These are phyloP conservation scores for Claviceps sorghi DNA, from an alignment of 2,329 filamentous ascomycete genomes.

Conservation along the genomic window DNA sequence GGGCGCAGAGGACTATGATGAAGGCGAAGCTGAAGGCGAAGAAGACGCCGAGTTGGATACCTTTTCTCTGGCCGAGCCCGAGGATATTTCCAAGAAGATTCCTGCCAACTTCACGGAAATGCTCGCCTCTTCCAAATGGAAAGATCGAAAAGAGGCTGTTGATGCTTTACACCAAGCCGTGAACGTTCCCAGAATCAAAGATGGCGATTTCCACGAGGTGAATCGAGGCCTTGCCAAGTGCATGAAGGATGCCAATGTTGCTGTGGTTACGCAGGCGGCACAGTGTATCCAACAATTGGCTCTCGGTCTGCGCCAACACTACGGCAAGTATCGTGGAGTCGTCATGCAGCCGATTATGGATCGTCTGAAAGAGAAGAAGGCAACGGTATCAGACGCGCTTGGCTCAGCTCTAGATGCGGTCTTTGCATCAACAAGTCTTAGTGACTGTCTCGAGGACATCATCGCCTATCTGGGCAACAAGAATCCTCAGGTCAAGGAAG, in stretches of 20 bases:
- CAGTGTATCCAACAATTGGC: constrained; percentile 84
- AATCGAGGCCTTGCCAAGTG: constrained; percentile 75
- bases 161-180: constrained; percentile 64
- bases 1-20: constrained; percentile 43
- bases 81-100: constrained; percentile 72
- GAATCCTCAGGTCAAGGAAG: constrained; percentile 94
- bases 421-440: constrained; percentile 51
- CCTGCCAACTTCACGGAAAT: constrained; percentile 71
- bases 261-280: constrained; percentile 82
- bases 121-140: constrained; percentile 88
- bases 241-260: constrained; percentile 98
- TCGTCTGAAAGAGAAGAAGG: constrained; percentile 94
- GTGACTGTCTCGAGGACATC: constrained; percentile 86
- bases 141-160: constrained; percentile 87
- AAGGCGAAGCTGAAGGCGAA: constrained; percentile 36
- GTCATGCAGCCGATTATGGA: constrained; percentile 89
- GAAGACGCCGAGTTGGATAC: constrained; percentile 55
- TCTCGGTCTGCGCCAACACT: constrained; percentile 65
- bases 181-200: constrained; percentile 83
- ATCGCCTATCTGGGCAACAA: constrained; percentile 77
- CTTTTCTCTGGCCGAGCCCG: constrained; percentile 70
- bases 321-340: constrained; percentile 62
- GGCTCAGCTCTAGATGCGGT: constrained; percentile 66
- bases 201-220: constrained; percentile 75
- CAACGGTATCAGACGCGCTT: constrained; percentile 72